Percentiles rank a stretch among this genome's conserved stretches.
phyloP scores from a whole-genome alignment of 2,329 filamentous ascomycete genomes.

The Tolypocladium pustulatum region DNA sequence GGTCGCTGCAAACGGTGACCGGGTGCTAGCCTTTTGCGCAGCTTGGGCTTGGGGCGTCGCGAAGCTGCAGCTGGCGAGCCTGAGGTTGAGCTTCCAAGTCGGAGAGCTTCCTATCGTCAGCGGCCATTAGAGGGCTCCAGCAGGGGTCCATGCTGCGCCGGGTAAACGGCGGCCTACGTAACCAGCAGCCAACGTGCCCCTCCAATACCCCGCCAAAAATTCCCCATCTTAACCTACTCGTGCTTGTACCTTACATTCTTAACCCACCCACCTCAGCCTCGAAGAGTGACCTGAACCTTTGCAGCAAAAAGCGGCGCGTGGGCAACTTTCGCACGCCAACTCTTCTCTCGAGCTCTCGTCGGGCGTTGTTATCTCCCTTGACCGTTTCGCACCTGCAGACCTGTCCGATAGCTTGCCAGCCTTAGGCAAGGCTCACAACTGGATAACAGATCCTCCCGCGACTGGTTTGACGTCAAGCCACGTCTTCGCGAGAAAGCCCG shows the following conservation, averaged over 20 bases:
- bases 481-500: background rate
- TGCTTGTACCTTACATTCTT: too few relatives aligned
- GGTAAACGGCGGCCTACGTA: constrained; percentile 16
- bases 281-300: background rate
- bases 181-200: too few relatives aligned
- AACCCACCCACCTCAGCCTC: background rate
- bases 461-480: background rate
- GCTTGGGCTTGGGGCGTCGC: background rate
- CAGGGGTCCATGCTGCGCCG: constrained; percentile 9
- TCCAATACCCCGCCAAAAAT: constrained; percentile 24
- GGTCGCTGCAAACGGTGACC: background rate
- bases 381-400: background rate
- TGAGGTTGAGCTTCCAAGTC: background rate
- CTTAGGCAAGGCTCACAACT: background rate
- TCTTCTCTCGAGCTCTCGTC: background rate
- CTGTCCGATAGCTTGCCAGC: background rate
- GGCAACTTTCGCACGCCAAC: background rate
- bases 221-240: constrained; percentile 4
- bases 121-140: background rate
- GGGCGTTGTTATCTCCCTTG: background rate
- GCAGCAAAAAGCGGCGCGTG: background rate
- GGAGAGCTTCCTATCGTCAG: background rate
- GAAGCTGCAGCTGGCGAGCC: background rate
- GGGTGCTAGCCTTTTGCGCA: background rate
- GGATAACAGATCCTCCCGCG: background rate